These are phyloP conservation scores for Quercus ilex DNA, from an alignment of 306 rosid genomes.

Conservation along the genomic window DNA sequence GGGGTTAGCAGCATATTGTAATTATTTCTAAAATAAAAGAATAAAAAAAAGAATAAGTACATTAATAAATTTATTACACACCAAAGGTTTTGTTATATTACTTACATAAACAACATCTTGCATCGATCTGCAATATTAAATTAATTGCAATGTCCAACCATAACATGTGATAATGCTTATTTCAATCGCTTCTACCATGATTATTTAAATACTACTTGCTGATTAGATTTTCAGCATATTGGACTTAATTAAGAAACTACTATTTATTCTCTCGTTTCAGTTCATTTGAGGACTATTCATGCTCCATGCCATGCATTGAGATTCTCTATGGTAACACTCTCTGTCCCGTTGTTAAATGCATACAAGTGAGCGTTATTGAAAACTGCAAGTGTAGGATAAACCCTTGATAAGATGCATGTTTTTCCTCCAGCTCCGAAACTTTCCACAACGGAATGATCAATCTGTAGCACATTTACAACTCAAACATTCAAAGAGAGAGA, in stretches of 20 bases:
- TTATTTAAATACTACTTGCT: background rate
- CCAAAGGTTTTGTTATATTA: too few species aligned
- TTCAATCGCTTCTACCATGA: too few species aligned
- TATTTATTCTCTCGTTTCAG: background rate
- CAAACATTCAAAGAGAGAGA: background rate
- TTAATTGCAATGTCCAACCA: too few species aligned
- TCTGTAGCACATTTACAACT: slow-evolving; percentile 31
- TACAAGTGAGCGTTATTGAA: slow-evolving; percentile 50
- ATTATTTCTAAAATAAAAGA: too few species aligned
- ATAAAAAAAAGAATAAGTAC: too few species aligned
- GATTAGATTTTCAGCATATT: background rate
- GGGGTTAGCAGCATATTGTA: too few species aligned
- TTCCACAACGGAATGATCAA: slow-evolving; percentile 86
- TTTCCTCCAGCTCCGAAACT: slow-evolving; percentile 76
- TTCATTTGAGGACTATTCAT: slow-evolving; percentile 47
- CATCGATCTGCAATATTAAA: too few species aligned
- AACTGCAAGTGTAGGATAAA: slow-evolving; percentile 69
- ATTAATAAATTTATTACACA: too few species aligned
- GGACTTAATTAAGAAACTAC: background rate
- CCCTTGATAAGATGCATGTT: slow-evolving; percentile 80
- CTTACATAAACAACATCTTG: too few species aligned
- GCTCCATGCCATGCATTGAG: slow-evolving; percentile 88
- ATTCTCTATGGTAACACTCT: slow-evolving; percentile 41
- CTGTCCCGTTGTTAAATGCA: slow-evolving; percentile 80
- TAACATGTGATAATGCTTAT: too few species aligned